phyloP scores from a whole-genome alignment of 169 alveolate genomes.

The Plasmodium relictum region DNA sequence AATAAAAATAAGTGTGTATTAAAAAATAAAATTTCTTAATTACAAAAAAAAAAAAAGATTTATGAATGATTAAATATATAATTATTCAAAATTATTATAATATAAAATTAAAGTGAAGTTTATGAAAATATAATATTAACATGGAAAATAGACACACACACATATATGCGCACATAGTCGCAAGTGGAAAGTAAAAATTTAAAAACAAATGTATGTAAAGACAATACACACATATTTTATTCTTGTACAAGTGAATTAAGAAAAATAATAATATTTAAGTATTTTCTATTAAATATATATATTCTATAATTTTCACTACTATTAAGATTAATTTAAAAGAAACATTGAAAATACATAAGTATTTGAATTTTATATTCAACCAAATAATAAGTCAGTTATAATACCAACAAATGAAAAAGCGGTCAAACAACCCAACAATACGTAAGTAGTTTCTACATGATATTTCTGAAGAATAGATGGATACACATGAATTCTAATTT shows the following conservation, averaged over 20 bases:
- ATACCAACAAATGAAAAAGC: constrained; percentile 69
- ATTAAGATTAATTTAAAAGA: constrained; percentile 4
- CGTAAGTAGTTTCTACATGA: constrained; percentile 75
- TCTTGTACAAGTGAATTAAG: neutral
- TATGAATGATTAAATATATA: neutral
- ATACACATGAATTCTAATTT: constrained; percentile 74
- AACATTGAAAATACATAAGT: neutral
- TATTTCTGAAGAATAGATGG: constrained; percentile 71
- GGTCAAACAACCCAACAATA: constrained; percentile 64
- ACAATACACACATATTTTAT: constrained; percentile 14
- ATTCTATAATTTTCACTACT: neutral
- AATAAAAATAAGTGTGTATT: too few species aligned
- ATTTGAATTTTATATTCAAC: constrained; percentile 17
- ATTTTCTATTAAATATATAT: constrained; percentile 26
- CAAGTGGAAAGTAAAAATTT: constrained; percentile 28
- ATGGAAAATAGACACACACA: neutral
- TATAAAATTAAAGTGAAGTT: neutral
- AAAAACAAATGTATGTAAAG: constrained; percentile 15
- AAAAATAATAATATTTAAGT: constrained; percentile 9
- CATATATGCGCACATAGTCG: neutral
- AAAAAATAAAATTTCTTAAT: too few species aligned
- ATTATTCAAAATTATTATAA: constrained; percentile 30
- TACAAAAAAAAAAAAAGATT: neutral
- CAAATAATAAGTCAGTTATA: constrained; percentile 72
- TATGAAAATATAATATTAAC: neutral